Evolutionary conservation across 106 monocot genomes (phyloP).

Genomic region (Hemerocallis citrina): DNA sequence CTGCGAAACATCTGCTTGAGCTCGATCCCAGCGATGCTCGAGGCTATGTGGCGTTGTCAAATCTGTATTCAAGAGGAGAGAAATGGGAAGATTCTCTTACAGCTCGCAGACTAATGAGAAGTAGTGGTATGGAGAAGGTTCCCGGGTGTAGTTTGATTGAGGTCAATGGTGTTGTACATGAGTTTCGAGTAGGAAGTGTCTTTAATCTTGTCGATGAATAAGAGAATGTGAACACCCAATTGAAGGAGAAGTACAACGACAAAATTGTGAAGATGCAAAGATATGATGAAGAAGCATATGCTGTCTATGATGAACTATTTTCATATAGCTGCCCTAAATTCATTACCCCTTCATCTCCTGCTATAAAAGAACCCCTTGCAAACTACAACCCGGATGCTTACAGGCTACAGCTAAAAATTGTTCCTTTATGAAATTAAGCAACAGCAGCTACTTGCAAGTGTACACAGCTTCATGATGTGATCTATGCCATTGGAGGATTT

Average conservation of each 20-base stretch:
- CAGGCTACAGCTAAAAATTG: slow-evolving; percentile 83
- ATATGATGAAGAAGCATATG: slow-evolving; percentile 85
- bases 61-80: too few relatives aligned
- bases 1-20: too few relatives aligned
- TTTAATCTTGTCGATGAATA: slow-evolving; percentile 87
- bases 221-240: slow-evolving; percentile 74
- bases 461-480: slow-evolving; percentile 66
- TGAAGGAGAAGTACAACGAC: slow-evolving; percentile 92
- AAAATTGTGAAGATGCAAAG: slow-evolving; percentile 96
- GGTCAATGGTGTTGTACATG: too few relatives aligned
- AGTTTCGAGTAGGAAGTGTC: too few relatives aligned
- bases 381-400: slow-evolving; percentile 99
- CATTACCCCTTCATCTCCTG: slow-evolving; percentile 77
- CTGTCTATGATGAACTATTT: slow-evolving; percentile 89
- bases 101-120: too few relatives aligned
- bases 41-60: too few relatives aligned
- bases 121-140: too few relatives aligned
- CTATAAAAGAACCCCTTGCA: slow-evolving; percentile 66
- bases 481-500: too few relatives aligned
- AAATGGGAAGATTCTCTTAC: too few relatives aligned
- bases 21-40: too few relatives aligned
- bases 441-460: slow-evolving; percentile 74
- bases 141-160: too few relatives aligned
- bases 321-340: slow-evolving; percentile 98
- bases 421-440: slow-evolving; percentile 97